Evolutionary conservation across 768 basidiomycete genomes (phyloP), one percentile per base, ranked within the genome.

Genomic region (Mycena floridula): DNA sequence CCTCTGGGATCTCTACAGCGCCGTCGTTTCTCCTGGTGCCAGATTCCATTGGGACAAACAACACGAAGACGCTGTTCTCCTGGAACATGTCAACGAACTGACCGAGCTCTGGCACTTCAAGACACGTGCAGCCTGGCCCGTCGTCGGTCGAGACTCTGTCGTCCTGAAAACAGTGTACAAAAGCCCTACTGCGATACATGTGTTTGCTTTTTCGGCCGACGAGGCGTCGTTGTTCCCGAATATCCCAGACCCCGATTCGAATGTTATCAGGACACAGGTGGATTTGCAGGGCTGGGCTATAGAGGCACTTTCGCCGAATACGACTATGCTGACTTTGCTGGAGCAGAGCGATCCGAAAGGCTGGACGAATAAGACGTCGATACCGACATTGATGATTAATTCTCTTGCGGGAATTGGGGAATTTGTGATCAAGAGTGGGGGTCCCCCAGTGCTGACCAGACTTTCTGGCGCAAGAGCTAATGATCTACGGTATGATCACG

Each of bases 281-380:
- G 93, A 96, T 59, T 70, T 99, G n/a, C 93, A 92, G 66, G 96
- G 95, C 38, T 98, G 94, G 89, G 89, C 95, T 1, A 92, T 99
- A 54, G 95, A 98, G 63, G 78, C 88, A 0, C 70, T 99, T 7
- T 97, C 94, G 1, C 96, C 95, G 0, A 97, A 82, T 2, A 98
- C 96, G 2, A 96, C 94, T 0, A 79, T 89, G 9, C 80, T 99
- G 49, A 96, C 93, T 0, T 69, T 99, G 1, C 76, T 99, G 4
- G 95, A 98, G 57, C 96, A 98, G 62, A 93, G 90, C 9, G 95
- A 99, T 60, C 93, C 93, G 5, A 90, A 94, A 63, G 93, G 93
- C 37, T 97, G 95, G 94, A 82, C 90, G 5, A 92, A 89, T 65
- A 98, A 97, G 63, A 81, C 82, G 0, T 88, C 89, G 11, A 93